Base-by-base conservation (phyloP, 2,329 filamentous ascomycete genomes). In the Scedosporium aurantiacum region DNA sequence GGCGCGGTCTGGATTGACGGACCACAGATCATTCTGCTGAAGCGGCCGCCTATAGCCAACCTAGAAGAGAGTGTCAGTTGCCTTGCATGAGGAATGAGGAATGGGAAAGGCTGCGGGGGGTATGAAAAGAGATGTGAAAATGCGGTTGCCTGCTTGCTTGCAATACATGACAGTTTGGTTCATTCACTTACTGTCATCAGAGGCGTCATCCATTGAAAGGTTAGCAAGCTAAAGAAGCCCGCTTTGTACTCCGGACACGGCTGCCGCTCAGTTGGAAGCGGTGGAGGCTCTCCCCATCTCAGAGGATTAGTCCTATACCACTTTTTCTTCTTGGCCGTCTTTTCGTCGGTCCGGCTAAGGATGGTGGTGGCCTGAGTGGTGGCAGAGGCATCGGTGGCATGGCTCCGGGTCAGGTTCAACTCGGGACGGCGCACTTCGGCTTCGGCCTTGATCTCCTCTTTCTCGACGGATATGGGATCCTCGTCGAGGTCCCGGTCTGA, bases 151-250 rank as follows among this genome's bases (percentile, higher is more conserved):
- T 16, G 27, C 16, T 40, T 58, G 28, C 1, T 40, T 58, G 28
- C 1, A 23, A 32, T 58, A n/a, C 32, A 37, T 37, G 32, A 12
- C 32, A 32, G 28, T 32, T 32, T 32, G 28, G 10, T 32, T 32
- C 6, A 37, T 43, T 57, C 25, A 77, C 82, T 75, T 72, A 88
- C 87, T 65, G 75, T 80, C 92, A 97, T 97, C 61, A 97, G 70
- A 1, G 90, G 87, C 0, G 85, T 85, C 80, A 97, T 93, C 93
- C 93, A 97, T 71, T 91, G 84, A 70, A 96, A 97, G 3, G 87
- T 88, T 23, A 96, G 71, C 62, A 79, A 71, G 74, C 90, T 96
- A 65, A 94, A 81, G 68, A 91, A 87, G 2, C 82, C 76, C 4
- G 92, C 92, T 3, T 76, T 79, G 70, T 90, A 79, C 74, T 97